Evolutionary conservation across 352 stramenopile genomes (phyloP).

Genomic region (Pythium coloratum): DNA sequence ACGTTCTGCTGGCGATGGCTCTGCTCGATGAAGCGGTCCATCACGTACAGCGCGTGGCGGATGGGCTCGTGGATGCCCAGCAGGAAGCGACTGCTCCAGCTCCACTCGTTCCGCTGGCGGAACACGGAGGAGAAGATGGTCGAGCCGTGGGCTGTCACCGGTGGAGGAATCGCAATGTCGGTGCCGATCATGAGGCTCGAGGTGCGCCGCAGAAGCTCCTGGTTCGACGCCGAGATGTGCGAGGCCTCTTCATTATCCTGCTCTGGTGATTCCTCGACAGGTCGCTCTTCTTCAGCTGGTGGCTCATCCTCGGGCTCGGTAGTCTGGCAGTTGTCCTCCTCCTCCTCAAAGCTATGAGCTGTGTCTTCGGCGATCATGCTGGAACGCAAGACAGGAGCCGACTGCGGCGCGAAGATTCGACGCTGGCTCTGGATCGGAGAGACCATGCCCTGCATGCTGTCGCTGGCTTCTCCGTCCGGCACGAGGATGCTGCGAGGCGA

Average conservation of each 20-base stretch:
- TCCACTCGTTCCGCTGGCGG: constrained; percentile 45
- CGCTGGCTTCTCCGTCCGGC: constrained; percentile 30
- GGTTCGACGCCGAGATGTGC: constrained; percentile 10
- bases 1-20: constrained; percentile 38
- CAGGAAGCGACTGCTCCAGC: constrained; percentile 76
- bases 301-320: constrained; percentile 3
- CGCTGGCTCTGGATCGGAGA: constrained; percentile 31
- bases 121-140: constrained; percentile 77
- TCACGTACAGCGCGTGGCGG: constrained; percentile 78
- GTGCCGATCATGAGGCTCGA: constrained; percentile 16
- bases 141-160: constrained; percentile 49
- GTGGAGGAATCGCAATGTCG: constrained; percentile 41
- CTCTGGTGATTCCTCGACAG: neutral
- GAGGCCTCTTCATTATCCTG: constrained; percentile 17
- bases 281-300: neutral
- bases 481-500: constrained; percentile 17
- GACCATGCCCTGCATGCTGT: constrained; percentile 18
- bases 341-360: constrained; percentile 13
- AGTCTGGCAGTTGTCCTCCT: neutral
- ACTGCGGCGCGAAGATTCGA: constrained; percentile 26
- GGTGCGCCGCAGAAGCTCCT: constrained; percentile 10
- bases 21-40: constrained; percentile 76
- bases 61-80: constrained; percentile 78
- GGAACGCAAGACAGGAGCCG: constrained; percentile 25
- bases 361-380: constrained; percentile 21